phyloP scores from a whole-genome alignment of 805 yeast species.

The Wickerhamomyces strasburgensis region DNA sequence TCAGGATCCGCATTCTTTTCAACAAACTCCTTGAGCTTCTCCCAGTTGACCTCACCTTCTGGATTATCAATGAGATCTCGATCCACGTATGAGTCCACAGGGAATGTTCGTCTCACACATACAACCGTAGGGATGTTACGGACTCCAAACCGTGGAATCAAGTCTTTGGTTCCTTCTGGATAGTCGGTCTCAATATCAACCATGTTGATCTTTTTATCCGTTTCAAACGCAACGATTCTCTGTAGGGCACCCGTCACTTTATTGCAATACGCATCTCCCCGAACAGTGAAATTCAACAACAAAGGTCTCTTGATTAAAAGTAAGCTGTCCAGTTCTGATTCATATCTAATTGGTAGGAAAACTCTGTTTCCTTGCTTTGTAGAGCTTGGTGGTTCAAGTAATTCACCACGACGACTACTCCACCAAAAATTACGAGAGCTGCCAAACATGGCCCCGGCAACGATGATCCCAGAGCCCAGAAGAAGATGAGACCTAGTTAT shows the following conservation, averaged over 20 bases:
- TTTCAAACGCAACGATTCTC: constrained; percentile 42
- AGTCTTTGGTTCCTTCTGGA: constrained; percentile 49
- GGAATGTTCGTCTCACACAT: constrained; percentile 60
- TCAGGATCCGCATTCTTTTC: constrained; percentile 35
- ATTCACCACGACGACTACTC: constrained; percentile 26
- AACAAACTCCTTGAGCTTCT: constrained; percentile 38
- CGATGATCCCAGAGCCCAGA: constrained; percentile 23
- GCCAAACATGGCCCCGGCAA: constrained; percentile 17
- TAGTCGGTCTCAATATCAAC: constrained; percentile 73
- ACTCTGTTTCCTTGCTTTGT: constrained; percentile 35
- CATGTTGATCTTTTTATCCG: constrained; percentile 49
- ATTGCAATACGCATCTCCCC: constrained; percentile 60
- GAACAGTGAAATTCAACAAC: constrained; percentile 63
- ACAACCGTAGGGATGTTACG: constrained; percentile 61
- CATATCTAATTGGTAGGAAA: constrained; percentile 49
- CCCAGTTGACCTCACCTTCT: constrained; percentile 38
- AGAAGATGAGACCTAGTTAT: constrained; percentile 20
- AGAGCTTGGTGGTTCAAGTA: constrained; percentile 34
- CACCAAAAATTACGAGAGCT: constrained; percentile 28
- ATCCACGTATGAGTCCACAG: constrained; percentile 36
- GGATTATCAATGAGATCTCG: constrained; percentile 20
- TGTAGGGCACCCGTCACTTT: constrained; percentile 59
- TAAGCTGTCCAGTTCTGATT: constrained; percentile 53
- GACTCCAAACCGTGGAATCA: constrained; percentile 53
- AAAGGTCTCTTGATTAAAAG: constrained; percentile 52